Conservation (phyloP, 805 yeast genomes). For the Torulaspora maleeae region DNA sequence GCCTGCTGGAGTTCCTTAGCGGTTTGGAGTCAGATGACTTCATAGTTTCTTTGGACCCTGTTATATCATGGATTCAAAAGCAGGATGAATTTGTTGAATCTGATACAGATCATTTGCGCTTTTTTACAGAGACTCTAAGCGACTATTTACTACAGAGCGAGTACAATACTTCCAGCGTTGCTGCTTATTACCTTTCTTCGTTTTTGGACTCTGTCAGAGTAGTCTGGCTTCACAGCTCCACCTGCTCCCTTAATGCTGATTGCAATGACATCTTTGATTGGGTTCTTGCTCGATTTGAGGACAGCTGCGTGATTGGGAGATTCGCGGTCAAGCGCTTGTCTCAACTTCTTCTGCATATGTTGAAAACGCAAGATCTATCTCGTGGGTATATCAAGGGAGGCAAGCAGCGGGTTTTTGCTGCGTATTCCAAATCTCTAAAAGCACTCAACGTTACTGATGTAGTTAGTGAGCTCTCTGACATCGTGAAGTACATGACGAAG, state of each 20-base stretch:
- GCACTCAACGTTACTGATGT: constrained; percentile 14
- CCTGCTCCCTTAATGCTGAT: constrained; percentile 37
- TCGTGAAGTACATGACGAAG: constrained; percentile 20
- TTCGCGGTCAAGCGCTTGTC: constrained; percentile 33
- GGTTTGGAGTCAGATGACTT: constrained; percentile 5
- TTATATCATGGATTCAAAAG: constrained; percentile 8
- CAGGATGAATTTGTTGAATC: background rate
- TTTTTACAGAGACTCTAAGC: constrained; percentile 24
- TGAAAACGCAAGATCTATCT: constrained; percentile 27
- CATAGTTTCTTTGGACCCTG: constrained; percentile 5
- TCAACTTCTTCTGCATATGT: constrained; percentile 33
- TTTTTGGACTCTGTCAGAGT: constrained; percentile 18
- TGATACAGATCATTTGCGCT: constrained; percentile 8
- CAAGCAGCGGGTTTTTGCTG: constrained; percentile 28
- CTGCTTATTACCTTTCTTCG: constrained; percentile 16
- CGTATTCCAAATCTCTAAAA: constrained; percentile 18
- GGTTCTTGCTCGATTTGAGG: constrained; percentile 40
- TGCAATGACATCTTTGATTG: constrained; percentile 47
- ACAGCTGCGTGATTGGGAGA: constrained; percentile 40
- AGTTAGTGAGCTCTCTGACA: constrained; percentile 6
- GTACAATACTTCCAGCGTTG: constrained; percentile 22
- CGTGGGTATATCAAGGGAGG: constrained; percentile 22
- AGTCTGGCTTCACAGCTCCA: constrained; percentile 27
- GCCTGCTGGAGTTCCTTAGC: constrained; percentile 6
- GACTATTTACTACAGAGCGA: constrained; percentile 20